These are phyloP conservation scores for Pythium periplocum DNA, from an alignment of 352 stramenopile species.

Conservation along the genomic window DNA sequence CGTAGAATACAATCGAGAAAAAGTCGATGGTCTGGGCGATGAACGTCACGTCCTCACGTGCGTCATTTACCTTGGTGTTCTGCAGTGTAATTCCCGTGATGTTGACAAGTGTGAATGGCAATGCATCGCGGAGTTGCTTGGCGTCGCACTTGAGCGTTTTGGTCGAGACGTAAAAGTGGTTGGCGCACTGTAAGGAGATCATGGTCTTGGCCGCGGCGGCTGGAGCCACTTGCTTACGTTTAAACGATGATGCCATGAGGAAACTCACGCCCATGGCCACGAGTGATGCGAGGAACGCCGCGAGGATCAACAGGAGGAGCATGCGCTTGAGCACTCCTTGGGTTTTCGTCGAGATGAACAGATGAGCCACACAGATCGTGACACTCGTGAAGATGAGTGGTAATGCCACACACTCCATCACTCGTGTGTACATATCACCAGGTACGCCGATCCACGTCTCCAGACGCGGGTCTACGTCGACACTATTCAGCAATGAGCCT, in stretches of 20 bases:
- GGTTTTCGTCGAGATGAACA: slow-evolving; percentile 49
- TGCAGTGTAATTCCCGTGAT: slow-evolving; percentile 42
- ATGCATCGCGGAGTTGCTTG: slow-evolving; percentile 22
- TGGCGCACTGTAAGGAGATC: slow-evolving; percentile 47
- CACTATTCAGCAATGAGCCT: slow-evolving; percentile 32
- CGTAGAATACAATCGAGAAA: slow-evolving; percentile 40
- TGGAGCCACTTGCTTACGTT: slow-evolving; percentile 9
- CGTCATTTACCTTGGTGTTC: slow-evolving; percentile 17
- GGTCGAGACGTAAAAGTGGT: slow-evolving; percentile 35
- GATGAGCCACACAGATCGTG: slow-evolving; percentile 51
- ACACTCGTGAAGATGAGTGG: slow-evolving; percentile 72
- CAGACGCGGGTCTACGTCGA: slow-evolving; percentile 13
- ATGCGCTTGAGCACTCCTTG: slow-evolving; percentile 39
- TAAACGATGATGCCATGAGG: slow-evolving; percentile 24
- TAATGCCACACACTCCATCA: slow-evolving; percentile 48
- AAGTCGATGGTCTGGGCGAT: slow-evolving; percentile 46
- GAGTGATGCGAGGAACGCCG: slow-evolving; percentile 34
- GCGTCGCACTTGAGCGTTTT: slow-evolving; percentile 18
- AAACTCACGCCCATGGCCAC: slow-evolving; percentile 34
- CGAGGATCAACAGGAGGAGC: slow-evolving; percentile 29
- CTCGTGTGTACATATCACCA: slow-evolving; percentile 27
- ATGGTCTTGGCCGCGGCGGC: slow-evolving; percentile 17
- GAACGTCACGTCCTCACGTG: slow-evolving; percentile 32
- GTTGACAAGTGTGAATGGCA: slow-evolving; percentile 33
- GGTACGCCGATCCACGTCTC: slow-evolving; percentile 38